phyloP scores from a whole-genome alignment of 2,329 filamentous ascomycete genomes.

The Ambrosiella beaveri region DNA sequence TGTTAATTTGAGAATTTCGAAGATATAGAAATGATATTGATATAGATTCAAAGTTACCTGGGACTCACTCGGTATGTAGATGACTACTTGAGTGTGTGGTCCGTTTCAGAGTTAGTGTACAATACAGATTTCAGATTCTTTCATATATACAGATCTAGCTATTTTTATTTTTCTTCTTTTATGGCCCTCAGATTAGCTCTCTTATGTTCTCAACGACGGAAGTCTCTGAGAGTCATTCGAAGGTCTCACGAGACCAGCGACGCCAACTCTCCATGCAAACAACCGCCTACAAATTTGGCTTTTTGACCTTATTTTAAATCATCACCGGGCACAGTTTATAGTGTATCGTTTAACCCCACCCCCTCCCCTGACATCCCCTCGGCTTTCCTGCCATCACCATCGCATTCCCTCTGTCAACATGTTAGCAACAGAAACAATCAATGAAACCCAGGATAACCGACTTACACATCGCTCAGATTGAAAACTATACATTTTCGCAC shows the following conservation, averaged over 20 bases:
- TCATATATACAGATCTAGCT: not conserved
- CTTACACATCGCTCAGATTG: conserved; percentile 29
- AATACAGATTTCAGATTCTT: not conserved
- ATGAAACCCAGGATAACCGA: not conserved
- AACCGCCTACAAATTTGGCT: conserved; percentile 38
- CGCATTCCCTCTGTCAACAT: not conserved
- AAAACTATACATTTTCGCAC: conserved; percentile 29
- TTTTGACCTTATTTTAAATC: conserved; percentile 30
- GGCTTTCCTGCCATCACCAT: not conserved
- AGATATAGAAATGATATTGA: conserved; percentile 6
- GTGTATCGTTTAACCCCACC: not conserved
- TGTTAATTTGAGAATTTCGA: conserved; percentile 5
- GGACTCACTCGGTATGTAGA: not conserved
- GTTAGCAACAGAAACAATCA: no score
- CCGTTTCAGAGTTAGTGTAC: conserved; percentile 3
- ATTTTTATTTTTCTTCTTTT: not conserved
- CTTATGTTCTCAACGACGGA: conserved; percentile 32
- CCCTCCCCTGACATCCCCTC: not conserved
- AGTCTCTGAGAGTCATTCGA: not conserved
- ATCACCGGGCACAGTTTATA: conserved; percentile 27
- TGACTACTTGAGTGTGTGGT: not conserved
- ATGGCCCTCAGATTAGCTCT: conserved; percentile 39
- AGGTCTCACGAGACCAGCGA: not conserved
- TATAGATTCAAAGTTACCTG: not conserved
- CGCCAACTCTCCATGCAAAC: not conserved